Conservation (phyloP, 768 basidiomycete species). For the Trametes meyenii region DNA sequence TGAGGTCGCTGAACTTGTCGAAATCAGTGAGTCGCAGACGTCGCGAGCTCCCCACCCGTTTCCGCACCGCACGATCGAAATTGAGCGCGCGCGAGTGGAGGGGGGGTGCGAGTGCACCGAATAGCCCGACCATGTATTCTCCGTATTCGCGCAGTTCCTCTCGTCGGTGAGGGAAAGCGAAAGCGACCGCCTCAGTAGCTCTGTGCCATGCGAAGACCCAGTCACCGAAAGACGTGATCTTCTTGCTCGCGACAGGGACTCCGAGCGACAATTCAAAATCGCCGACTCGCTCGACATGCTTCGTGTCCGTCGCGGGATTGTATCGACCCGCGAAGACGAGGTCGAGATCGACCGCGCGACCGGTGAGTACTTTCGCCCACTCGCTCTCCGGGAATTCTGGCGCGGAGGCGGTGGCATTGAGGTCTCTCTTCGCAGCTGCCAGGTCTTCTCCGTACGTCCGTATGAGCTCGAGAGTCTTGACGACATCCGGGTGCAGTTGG, state of each 20-base stretch:
- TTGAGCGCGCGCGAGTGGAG: conserved; percentile 28
- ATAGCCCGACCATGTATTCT: conserved; percentile 30
- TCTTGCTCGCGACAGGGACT: conserved; percentile 14
- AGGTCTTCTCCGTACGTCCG: conserved; percentile 9
- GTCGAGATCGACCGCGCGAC: conserved; percentile 35
- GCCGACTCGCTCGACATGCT: conserved; percentile 23
- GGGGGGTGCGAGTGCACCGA: conserved; percentile 26
- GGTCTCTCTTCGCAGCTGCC: conserved; percentile 6
- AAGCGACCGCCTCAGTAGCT: conserved; percentile 23
- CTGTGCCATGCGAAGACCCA: conserved; percentile 32
- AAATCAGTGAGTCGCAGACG: conserved; percentile 29
- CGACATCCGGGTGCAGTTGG: background rate
- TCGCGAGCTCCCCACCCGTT: conserved; percentile 25
- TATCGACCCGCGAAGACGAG: conserved; percentile 27
- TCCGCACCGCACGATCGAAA: conserved; percentile 37
- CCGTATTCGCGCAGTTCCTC: conserved; percentile 33
- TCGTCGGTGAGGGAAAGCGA: conserved; percentile 33
- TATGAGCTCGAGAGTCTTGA: conserved; percentile 1
- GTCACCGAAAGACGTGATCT: conserved; percentile 26
- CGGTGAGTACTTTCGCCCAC: conserved; percentile 34
- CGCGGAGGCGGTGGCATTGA: background rate
- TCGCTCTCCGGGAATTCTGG: conserved; percentile 32
- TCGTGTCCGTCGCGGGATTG: conserved; percentile 16
- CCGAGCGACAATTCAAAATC: conserved; percentile 23
- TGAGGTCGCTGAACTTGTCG: conserved; percentile 11